These are phyloP conservation scores for Mycena maculata DNA, from an alignment of 768 basidiomycete species.

Conservation along the genomic window DNA sequence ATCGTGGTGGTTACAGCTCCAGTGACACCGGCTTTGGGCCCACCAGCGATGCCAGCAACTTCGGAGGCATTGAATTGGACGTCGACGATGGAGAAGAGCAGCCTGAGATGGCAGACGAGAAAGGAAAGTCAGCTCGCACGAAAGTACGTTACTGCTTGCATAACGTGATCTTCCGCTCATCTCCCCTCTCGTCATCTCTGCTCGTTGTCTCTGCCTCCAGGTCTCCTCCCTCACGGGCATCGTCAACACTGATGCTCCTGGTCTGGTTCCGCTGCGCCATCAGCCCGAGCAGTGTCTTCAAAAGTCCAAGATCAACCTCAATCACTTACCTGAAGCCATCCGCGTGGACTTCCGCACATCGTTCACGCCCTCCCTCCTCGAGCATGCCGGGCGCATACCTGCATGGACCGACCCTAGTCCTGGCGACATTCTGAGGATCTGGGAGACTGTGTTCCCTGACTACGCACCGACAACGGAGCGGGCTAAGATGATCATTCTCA, in stretches of 20 bases:
- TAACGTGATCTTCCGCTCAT: not conserved
- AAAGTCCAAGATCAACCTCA: not conserved
- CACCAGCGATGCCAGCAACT: not conserved
- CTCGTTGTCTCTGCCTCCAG: not conserved
- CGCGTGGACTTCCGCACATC: not conserved
- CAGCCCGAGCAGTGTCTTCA: no score
- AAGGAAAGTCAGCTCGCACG: not conserved
- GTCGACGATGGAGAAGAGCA: not conserved
- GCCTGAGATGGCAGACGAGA: no score
- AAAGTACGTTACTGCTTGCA: not conserved
- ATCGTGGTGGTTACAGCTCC: no score
- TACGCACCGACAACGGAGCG: no score
- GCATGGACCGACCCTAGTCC: no score
- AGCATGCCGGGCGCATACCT: no score
- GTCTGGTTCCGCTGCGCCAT: not conserved
- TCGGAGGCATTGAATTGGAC: not conserved
- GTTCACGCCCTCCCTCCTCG: not conserved
- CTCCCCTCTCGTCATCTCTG: no score
- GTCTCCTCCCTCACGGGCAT: constrained; percentile 1
- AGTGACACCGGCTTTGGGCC: not conserved
- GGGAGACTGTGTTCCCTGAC: no score
- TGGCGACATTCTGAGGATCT: no score
- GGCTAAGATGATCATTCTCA: no score
- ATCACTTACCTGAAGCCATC: not conserved
- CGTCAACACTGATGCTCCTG: constrained; percentile 10